Base-by-base conservation (phyloP, 2,329 filamentous ascomycete genomes). In the Pseudogymnoascus sp. region DNA sequence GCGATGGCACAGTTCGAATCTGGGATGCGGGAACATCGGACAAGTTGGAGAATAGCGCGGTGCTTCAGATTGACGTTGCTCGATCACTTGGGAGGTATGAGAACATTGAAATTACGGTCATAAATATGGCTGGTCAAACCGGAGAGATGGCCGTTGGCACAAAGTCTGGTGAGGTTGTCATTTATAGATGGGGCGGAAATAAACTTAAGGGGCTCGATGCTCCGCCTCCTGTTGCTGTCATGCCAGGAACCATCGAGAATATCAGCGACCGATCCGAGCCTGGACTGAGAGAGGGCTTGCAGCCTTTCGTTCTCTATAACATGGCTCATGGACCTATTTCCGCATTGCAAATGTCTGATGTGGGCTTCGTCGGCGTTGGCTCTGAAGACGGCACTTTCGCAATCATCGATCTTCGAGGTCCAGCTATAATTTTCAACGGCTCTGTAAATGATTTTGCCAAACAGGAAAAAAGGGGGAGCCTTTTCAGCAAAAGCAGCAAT, bases 21-120 rank as follows among this genome's bases (percentile, higher is more conserved):
- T 99, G 92, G 92, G 94, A 99, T 74, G 85, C 88, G 17, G 94
- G 94, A 0, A 90, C 96, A 70, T 90, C 86, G 12, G 94, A 99
- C 71, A 91, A 97, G 70, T 89, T 99, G 59, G 94, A 99, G 74
- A 97, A 97, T 69, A 81, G 85, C 10, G 80, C 81, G 3, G 81
- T 91, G 61, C 78, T 97, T 25, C 93, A 99, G 75, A 86, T 96
- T 5, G 93, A 99, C 70, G 80, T 97, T 38, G 88, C 90, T 5
- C 84, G 91, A 66, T 90, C 93, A 2, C 79, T 97, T 4, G 89
- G 88, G 60, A 85, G 91, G n/a, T 88, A 84, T 64, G 85, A 91
- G 3, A 84, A 90, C 65, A 80, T 97, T 10, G 87, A 90, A 55
- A 83, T 97, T 8, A 87, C 88, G 0, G 79, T 84, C n/a, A 88